phyloP scores from a whole-genome alignment of 176 grass and related monocot genomes.

The Oryza longistaminata region DNA sequence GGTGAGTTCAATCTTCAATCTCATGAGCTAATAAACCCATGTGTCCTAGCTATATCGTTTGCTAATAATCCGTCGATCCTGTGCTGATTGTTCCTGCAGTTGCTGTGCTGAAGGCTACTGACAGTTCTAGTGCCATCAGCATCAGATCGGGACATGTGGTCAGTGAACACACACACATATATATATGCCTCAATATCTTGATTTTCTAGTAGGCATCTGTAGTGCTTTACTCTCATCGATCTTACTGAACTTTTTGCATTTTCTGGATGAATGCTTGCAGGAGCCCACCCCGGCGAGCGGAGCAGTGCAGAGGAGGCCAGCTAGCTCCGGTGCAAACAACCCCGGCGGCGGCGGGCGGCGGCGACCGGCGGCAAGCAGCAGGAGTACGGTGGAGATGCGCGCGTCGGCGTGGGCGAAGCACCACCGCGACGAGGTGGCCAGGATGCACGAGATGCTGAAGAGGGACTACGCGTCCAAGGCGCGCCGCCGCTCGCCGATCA shows the following conservation, averaged over 20 bases:
- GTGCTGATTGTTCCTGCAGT: conserved; percentile 27
- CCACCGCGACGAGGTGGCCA: conserved; percentile 2
- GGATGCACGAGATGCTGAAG: conserved; percentile 56
- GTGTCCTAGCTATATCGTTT: neutral
- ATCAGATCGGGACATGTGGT: conserved; percentile 15
- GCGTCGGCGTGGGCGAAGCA: neutral
- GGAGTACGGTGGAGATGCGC: conserved; percentile 5
- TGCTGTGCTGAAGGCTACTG: neutral
- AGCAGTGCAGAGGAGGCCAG: neutral
- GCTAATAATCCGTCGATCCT: neutral
- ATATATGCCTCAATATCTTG: neutral
- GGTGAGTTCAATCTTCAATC: conserved; percentile 28
- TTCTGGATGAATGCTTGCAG: neutral
- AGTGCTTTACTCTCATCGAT: too few relatives aligned
- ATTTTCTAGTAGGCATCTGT: too few relatives aligned
- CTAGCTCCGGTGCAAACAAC: too few relatives aligned
- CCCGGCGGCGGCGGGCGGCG: neutral
- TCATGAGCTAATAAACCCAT: neutral
- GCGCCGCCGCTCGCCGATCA: conserved; percentile 43
- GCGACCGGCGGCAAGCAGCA: neutral
- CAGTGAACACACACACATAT: neutral
- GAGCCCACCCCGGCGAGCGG: conserved; percentile 3
- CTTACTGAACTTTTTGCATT: neutral
- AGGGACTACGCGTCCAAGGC: conserved; percentile 46
- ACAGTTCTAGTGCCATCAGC: neutral